phyloP scores from a whole-genome alignment of 305 asterid genomes.

The Salvia sclarea region DNA sequence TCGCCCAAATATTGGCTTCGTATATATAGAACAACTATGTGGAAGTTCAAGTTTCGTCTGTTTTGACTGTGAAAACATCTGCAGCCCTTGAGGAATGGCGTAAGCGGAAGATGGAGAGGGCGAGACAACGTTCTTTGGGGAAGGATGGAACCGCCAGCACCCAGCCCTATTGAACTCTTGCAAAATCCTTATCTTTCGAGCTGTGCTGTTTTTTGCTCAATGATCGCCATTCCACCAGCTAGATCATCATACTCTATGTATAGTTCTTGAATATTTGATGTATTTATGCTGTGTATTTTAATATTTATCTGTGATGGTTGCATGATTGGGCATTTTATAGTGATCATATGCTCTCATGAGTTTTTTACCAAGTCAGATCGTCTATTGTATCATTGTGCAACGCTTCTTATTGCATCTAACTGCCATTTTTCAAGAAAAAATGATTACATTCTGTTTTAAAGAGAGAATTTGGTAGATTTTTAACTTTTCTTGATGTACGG shows the following conservation, averaged over 20 bases:
- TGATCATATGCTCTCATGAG: neutral
- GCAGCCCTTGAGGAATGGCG: constrained; percentile 94
- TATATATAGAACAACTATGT: neutral
- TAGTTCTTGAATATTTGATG: neutral
- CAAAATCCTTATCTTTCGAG: neutral
- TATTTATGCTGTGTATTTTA: neutral
- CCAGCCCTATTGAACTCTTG: constrained; percentile 16
- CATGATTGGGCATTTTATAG: neutral
- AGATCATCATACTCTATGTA: neutral
- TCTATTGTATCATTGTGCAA: neutral
- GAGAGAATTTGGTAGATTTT: too few species aligned
- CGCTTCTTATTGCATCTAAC: neutral
- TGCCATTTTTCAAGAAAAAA: neutral
- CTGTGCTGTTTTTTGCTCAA: neutral
- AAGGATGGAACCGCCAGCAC: constrained; percentile 50
- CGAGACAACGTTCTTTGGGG: constrained; percentile 64
- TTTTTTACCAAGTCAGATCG: neutral
- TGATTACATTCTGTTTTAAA: too few species aligned
- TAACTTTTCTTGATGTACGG: too few species aligned
- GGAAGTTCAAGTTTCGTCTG: neutral
- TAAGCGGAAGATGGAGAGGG: constrained; percentile 86
- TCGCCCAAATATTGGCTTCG: neutral
- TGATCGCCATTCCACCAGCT: neutral
- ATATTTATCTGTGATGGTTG: neutral
- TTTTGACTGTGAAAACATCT: constrained; percentile 16